Percentiles rank a stretch among this genome's conserved stretches.
Conservation (phyloP, 768 basidiomycete species). For the Termitomyces sp. region DNA sequence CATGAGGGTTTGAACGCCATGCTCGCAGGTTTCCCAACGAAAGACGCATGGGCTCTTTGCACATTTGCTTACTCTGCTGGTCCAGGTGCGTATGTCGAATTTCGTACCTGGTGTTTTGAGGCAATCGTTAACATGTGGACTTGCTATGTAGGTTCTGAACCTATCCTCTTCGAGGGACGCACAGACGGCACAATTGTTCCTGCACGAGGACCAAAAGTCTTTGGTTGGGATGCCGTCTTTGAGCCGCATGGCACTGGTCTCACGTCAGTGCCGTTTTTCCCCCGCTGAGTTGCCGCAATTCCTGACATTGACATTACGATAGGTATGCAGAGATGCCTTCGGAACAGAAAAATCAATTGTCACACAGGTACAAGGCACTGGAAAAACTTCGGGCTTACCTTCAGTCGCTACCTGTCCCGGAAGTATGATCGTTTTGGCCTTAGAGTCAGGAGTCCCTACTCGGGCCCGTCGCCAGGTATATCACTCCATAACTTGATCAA, state of each 20-base stretch:
- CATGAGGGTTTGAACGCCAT: conserved; percentile 89
- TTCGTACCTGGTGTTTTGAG: too few species aligned
- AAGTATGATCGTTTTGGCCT: background rate
- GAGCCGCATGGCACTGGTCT: conserved; percentile 70
- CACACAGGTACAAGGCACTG: conserved; percentile 73
- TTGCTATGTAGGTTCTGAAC: conserved; percentile 47
- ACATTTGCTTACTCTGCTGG: conserved; percentile 94
- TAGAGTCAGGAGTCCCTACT: background rate
- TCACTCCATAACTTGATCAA: background rate
- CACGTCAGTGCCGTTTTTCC: conserved; percentile 54
- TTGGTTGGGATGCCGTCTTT: conserved; percentile 93
- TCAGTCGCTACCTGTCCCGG: conserved; percentile 25
- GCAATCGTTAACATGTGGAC: background rate
- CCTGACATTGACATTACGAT: conserved; percentile 4
- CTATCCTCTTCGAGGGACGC: conserved; percentile 74
- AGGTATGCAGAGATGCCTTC: conserved; percentile 78
- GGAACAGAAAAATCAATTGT: conserved; percentile 67
- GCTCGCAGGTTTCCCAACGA: conserved; percentile 72
- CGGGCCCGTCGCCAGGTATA: background rate
- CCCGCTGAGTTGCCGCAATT: background rate
- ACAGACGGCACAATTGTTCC: conserved; percentile 91
- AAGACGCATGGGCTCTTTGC: conserved; percentile 85
- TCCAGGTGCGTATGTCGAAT: conserved; percentile 42
- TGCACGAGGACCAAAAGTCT: conserved; percentile 70
- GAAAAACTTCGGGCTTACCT: conserved; percentile 58